Base-by-base conservation (phyloP, 768 basidiomycete genomes). In the Xerocomus brunneocitrinus region DNA sequence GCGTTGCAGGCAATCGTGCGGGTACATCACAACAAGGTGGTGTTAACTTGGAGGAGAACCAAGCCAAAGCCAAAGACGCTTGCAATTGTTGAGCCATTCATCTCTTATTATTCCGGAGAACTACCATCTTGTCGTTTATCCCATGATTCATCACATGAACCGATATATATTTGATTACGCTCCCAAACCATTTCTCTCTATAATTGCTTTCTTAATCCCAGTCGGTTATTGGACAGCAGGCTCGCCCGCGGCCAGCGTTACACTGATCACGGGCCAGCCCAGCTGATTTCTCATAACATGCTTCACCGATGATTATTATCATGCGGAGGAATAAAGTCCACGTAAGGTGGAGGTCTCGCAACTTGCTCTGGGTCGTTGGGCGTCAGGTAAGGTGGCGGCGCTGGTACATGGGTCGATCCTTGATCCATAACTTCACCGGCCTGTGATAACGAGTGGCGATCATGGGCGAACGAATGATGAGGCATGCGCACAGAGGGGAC, bases 351-450 rank as follows among this genome's bases (percentile, higher is more conserved):
- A 8, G 84, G 84, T 49, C 78, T 72, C 38, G 70, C 72, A 27
- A 79, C 79, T 64, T 78, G 76, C 60, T 81, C 82, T 59, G 75
- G 77, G 41, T 79, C 79, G 53, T 69, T 71, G 47, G 67, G 49
- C 42, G 83, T 79, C 52, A 84, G 76, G 70, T 91, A 91, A 14
- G 89, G 89, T 9, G 89, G 89, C 13, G 89, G 87, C n/a, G 89
- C 87, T 61, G 84, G 74, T 32, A 76, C 77, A 63, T 81, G 76
- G 39, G 72, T 57, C 30, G 75, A 65, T 52, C 73, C 57, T 53
- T 62, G 71, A 35, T 70, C 68, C 57, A 69, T 67, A 32, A 64
- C 64, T 22, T 71, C 61, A 48, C 53, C 56, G 22, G 71, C 55
- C n/a, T 71, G 64, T 30, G 68, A 56, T 35, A 77, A 62, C 22